phyloP scores from a whole-genome alignment of 176 grass and related monocot genomes.

The Coix lacrymajobi region DNA sequence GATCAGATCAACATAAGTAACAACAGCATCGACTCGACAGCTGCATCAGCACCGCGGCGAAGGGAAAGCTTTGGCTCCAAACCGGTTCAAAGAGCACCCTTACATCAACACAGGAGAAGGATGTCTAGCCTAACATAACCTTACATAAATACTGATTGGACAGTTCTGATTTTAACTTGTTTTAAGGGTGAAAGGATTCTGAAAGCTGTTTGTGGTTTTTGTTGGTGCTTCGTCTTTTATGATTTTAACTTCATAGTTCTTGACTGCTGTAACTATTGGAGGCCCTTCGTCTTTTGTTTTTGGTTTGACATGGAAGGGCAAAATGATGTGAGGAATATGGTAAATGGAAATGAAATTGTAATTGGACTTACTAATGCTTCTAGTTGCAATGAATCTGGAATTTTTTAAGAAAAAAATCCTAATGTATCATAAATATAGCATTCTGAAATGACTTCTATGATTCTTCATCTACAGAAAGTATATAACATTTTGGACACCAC shows the following conservation, averaged over 20 bases:
- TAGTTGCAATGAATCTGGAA: not conserved
- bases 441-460: not conserved
- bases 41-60: slow-evolving; percentile 21
- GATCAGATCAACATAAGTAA: slow-evolving; percentile 42
- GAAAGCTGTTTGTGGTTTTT: not conserved
- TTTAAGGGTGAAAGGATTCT: slow-evolving; percentile 20
- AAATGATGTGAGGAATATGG: slow-evolving; percentile 6
- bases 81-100: slow-evolving; percentile 39
- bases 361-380: slow-evolving; percentile 1
- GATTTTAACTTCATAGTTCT: not conserved
- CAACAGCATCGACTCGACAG: slow-evolving; percentile 57
- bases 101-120: slow-evolving; percentile 70
- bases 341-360: slow-evolving; percentile 19
- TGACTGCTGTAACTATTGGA: slow-evolving; percentile 31
- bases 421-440: not conserved
- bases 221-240: not conserved
- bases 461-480: not conserved
- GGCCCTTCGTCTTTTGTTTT: slow-evolving; percentile 46
- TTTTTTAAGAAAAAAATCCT: not conserved
- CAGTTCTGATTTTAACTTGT: slow-evolving; percentile 31
- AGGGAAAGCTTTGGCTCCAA: slow-evolving; percentile 40
- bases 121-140: slow-evolving; percentile 58
- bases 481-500: not conserved
- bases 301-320: slow-evolving; percentile 45
- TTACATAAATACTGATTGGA: slow-evolving; percentile 16